Evolutionary conservation across 495 filamentous ascomycete genomes (phyloP).

Genomic region (Cercophora samala): DNA sequence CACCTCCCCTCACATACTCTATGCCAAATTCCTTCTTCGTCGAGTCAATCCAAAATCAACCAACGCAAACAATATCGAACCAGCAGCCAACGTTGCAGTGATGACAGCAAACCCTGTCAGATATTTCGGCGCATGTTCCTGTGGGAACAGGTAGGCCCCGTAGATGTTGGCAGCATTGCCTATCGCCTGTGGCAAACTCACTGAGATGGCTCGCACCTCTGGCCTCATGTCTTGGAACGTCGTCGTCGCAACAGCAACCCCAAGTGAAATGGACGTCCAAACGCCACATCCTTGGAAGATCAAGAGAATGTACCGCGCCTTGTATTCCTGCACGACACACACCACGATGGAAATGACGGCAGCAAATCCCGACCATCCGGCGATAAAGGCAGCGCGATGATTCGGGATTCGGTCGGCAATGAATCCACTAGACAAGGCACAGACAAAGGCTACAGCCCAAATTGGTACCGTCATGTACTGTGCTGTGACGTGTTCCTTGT

Average conservation of each 20-base stretch:
- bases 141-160: constrained; percentile 37
- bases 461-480: constrained; percentile 47
- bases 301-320: constrained; percentile 51
- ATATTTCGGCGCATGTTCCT: constrained; percentile 28
- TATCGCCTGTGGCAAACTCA: constrained; percentile 51
- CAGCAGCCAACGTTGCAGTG: constrained; percentile 2
- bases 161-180: constrained; percentile 54
- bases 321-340: constrained; percentile 43
- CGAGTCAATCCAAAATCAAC: background rate
- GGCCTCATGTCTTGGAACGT: constrained; percentile 41
- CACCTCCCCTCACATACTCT: too few relatives aligned
- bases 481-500: constrained; percentile 37
- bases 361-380: constrained; percentile 40
- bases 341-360: constrained; percentile 44
- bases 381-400: constrained; percentile 32
- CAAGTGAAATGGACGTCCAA: constrained; percentile 45
- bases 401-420: constrained; percentile 27
- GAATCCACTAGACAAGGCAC: constrained; percentile 33
- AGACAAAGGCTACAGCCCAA: constrained; percentile 44
- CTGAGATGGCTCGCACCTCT: constrained; percentile 43
- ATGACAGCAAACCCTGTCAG: constrained; percentile 29
- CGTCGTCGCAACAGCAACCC: constrained; percentile 44
- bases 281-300: constrained; percentile 51
- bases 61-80: background rate
- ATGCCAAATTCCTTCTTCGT: background rate